Evolutionary conservation across 1,139 yeast species (phyloP), one percentile per base, ranked within the genome.

Genomic region (Zygoascus sp.): DNA sequence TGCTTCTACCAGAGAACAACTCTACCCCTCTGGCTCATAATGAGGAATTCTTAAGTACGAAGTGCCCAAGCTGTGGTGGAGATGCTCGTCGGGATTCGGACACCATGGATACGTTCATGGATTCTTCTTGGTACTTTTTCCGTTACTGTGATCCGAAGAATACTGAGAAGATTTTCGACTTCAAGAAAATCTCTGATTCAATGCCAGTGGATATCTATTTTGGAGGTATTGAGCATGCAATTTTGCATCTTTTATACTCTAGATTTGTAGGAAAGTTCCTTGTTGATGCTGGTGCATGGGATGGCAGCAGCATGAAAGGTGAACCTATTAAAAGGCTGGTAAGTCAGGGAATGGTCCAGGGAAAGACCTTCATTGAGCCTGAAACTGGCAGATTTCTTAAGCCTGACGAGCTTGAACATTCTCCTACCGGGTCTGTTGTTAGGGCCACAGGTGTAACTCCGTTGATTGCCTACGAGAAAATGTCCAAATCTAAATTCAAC

Each of bases 271-370:
- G 94, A 32, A 92, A 92, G 60, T 88, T 90, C 57, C 65, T 92
- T 43, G 77, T 79, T 9, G 44, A 36, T 20, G 82, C 82, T 0
- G 64, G 77, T 37, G 74, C 81, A 73, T 78, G 82, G 79, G 68
- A 72, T 43, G 80, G 79, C 10, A 70, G 76, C 3, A 61, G 61
- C 13, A 58, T 69, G 43, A 68, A 69, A 10, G 87, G 86, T 30
- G 98, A 92, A 60, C 97, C 98, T 0, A 80, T 92, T 57, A 76
- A 70, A 46, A 78, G 77, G 51, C 70, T 92, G 37, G 81, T 92
- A 1, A 90, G 97, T 1, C 98, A 90, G 62, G 98, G 98, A 13
- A 92, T 92, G 98, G 98, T 92, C 3, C 97, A 90, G 55, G 97
- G 97, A 1, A 80, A 79, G 59, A 92, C 98, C 0, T 85, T 65